Percentiles rank a stretch among this genome's conserved stretches.
phyloP scores from a whole-genome alignment of 495 filamentous ascomycete species.

The Lentithecium fluviatile region DNA sequence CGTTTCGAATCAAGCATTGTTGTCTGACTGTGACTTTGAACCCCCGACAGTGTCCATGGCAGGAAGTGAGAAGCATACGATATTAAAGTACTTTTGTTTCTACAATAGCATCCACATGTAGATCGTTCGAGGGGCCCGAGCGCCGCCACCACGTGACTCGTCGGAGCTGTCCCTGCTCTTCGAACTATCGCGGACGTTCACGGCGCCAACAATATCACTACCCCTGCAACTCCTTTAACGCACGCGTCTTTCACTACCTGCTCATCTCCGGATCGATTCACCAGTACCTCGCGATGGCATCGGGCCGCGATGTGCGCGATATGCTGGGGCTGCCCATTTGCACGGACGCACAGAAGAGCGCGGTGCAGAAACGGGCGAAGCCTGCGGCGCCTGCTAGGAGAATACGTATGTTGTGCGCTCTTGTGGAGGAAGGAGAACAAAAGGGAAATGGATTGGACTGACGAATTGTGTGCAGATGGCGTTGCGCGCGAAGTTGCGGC shows the following conservation, averaged over 20 bases:
- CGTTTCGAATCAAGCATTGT: too few relatives aligned
- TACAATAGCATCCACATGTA: too few relatives aligned
- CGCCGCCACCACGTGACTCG: too few relatives aligned
- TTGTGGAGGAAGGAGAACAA: conserved; percentile 22
- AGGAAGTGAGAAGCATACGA: too few relatives aligned
- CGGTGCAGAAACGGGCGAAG: conserved; percentile 31
- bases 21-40: too few relatives aligned
- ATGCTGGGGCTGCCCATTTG: conserved; percentile 36
- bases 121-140: too few relatives aligned
- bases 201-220: neutral
- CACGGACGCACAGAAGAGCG: conserved; percentile 9
- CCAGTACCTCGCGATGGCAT: conserved; percentile 32
- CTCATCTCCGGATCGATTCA: neutral
- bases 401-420: conserved; percentile 37
- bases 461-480: conserved; percentile 58
- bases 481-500: conserved; percentile 67
- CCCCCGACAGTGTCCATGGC: too few relatives aligned
- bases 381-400: conserved; percentile 21
- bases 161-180: neutral
- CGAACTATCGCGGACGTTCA: neutral
- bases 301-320: conserved; percentile 39
- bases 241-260: neutral
- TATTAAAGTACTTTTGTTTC: too few relatives aligned
- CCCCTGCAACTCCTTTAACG: conserved; percentile 18
- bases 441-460: neutral